Evolutionary conservation across 768 basidiomycete species (phyloP).

Genomic region (Paxillus involutus): DNA sequence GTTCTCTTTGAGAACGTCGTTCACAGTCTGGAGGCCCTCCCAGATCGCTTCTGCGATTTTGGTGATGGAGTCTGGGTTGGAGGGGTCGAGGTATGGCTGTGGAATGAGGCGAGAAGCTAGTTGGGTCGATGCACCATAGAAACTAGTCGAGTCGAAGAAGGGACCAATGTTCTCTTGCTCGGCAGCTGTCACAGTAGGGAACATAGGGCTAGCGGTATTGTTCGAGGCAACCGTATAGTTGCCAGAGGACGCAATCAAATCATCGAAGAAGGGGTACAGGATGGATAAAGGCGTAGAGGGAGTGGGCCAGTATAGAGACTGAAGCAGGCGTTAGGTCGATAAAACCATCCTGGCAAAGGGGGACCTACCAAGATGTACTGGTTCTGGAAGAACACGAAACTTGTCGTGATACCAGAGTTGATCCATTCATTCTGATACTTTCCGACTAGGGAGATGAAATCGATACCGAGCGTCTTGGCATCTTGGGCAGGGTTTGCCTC

Average conservation of each 20-base stretch:
- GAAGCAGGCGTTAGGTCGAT: neutral
- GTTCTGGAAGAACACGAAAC: neutral
- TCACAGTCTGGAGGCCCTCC: constrained; percentile 15
- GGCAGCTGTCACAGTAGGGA: constrained; percentile 12
- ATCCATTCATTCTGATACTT: constrained; percentile 18
- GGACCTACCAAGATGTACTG: constrained; percentile 16
- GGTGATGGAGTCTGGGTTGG: constrained; percentile 5
- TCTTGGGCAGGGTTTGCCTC: constrained; percentile 11
- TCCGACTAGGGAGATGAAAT: constrained; percentile 16
- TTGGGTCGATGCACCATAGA: constrained; percentile 17
- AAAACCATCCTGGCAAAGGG: neutral
- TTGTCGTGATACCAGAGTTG: constrained; percentile 10
- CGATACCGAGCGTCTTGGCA: constrained; percentile 11
- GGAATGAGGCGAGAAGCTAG: constrained; percentile 21
- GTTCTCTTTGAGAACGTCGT: neutral
- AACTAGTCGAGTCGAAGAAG: constrained; percentile 5
- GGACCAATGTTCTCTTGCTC: constrained; percentile 7
- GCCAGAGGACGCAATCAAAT: constrained; percentile 9
- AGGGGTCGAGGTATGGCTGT: constrained; percentile 12
- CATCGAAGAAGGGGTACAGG: constrained; percentile 18
- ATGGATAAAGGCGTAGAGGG: neutral
- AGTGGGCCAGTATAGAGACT: constrained; percentile 18
- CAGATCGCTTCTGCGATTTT: constrained; percentile 10
- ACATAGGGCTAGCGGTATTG: constrained; percentile 10
- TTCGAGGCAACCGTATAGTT: constrained; percentile 18